Conservation (phyloP, 2,329 filamentous ascomycete genomes). For the Colletotrichum sp. region DNA sequence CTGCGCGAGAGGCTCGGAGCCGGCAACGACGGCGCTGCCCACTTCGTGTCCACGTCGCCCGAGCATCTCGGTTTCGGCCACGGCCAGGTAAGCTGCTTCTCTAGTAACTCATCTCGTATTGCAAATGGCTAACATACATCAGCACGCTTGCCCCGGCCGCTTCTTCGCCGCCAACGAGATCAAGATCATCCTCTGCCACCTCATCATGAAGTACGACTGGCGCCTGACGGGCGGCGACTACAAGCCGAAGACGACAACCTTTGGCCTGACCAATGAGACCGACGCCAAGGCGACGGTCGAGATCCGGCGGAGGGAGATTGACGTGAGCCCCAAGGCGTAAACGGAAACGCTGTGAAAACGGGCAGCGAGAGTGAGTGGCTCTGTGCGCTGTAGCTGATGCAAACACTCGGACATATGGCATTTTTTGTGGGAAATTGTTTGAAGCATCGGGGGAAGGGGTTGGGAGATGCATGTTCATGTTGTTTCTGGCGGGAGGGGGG, state of each 20-base stretch:
- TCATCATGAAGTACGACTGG: slow-evolving; percentile 37
- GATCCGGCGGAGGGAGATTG: slow-evolving; percentile 11
- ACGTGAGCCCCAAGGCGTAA: slow-evolving; percentile 10
- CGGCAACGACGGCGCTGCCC: slow-evolving; percentile 23
- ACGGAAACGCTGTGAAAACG: background rate
- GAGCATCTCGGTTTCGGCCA: slow-evolving; percentile 38
- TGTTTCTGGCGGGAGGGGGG: background rate
- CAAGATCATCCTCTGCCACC: slow-evolving; percentile 36
- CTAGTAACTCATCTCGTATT: background rate
- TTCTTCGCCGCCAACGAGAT: slow-evolving; percentile 43
- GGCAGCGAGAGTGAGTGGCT: background rate
- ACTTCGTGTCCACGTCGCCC: slow-evolving; percentile 33
- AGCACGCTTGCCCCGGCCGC: slow-evolving; percentile 41
- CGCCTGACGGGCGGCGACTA: background rate
- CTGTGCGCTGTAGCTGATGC: background rate
- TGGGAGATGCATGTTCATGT: background rate
- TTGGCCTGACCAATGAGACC: slow-evolving; percentile 12
- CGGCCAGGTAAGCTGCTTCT: slow-evolving; percentile 23
- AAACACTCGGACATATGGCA: background rate
- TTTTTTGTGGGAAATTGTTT: background rate
- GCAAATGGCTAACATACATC: background rate
- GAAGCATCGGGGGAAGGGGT: background rate
- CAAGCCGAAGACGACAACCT: background rate
- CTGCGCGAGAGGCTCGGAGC: slow-evolving; percentile 15
- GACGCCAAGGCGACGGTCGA: slow-evolving; percentile 15